Conservation (phyloP, 345 rosid genomes). For the Cardamine occulta region DNA sequence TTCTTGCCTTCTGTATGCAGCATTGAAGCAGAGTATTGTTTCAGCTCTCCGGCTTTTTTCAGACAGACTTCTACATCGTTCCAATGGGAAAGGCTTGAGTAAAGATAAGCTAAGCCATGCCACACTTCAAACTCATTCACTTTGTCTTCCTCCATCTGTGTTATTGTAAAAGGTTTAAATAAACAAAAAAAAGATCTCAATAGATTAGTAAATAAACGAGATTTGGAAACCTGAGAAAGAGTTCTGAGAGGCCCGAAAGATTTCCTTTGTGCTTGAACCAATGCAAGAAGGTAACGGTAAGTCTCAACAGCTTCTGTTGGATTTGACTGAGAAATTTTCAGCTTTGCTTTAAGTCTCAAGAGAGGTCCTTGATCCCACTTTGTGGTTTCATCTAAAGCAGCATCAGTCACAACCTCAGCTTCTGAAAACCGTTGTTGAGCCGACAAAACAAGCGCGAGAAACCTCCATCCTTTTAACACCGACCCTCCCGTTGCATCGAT, state of each 20-base stretch:
- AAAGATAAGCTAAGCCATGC: slow-evolving; percentile 85
- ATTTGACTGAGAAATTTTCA: slow-evolving; percentile 67
- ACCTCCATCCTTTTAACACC: slow-evolving; percentile 83
- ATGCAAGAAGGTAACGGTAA: slow-evolving; percentile 81
- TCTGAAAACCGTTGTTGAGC: slow-evolving; percentile 87
- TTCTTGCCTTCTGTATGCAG: slow-evolving; percentile 79
- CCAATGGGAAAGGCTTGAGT: slow-evolving; percentile 86
- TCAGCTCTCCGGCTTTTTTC: slow-evolving; percentile 74
- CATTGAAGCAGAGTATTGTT: slow-evolving; percentile 70
- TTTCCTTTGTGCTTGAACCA: slow-evolving; percentile 92
- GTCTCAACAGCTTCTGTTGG: slow-evolving; percentile 84
- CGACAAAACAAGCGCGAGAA: slow-evolving; percentile 77
- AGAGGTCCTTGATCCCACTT: slow-evolving; percentile 93
- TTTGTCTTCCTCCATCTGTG: slow-evolving; percentile 70
- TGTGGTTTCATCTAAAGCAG: slow-evolving; percentile 90
- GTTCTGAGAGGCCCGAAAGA: slow-evolving; percentile 69
- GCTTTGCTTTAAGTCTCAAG: slow-evolving; percentile 80
- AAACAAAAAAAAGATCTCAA: not conserved
- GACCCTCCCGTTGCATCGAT: slow-evolving; percentile 89
- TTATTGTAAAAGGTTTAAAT: not conserved
- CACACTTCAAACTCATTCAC: slow-evolving; percentile 88
- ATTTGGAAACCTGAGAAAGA: slow-evolving; percentile 59
- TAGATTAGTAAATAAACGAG: not conserved
- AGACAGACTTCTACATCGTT: slow-evolving; percentile 89
- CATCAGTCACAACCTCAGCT: slow-evolving; percentile 88